Evolutionary conservation across 2,329 filamentous ascomycete genomes (phyloP).

Genomic region (Dactylella cylindrospora): DNA sequence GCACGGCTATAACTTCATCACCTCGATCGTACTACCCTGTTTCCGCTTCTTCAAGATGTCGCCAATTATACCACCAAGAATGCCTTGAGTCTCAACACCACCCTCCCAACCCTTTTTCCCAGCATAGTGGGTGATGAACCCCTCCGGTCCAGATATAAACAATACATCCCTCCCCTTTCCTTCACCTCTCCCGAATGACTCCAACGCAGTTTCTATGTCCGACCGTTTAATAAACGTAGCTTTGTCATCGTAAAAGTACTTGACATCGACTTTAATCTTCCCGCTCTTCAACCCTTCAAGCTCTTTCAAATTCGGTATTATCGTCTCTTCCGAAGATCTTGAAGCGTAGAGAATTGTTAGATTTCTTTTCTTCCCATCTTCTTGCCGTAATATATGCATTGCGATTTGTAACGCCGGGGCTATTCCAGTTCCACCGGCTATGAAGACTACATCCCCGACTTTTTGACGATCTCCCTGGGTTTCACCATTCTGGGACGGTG

Average conservation of each 20-base stretch:
- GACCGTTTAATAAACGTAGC: constrained; percentile 68
- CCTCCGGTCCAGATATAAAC: constrained; percentile 87
- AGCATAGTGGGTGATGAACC: constrained; percentile 78
- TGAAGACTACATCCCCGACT: constrained; percentile 66
- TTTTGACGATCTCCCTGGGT: constrained; percentile 54
- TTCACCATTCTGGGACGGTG: constrained; percentile 48
- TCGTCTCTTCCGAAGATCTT: constrained; percentile 47
- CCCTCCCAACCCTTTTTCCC: constrained; percentile 74
- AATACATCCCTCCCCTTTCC: constrained; percentile 64
- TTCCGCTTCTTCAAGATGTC: constrained; percentile 58
- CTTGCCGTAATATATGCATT: constrained; percentile 60
- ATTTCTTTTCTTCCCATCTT: constrained; percentile 49
- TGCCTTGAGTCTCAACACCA: constrained; percentile 73
- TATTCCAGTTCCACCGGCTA: constrained; percentile 91
- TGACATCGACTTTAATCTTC: constrained; percentile 66
- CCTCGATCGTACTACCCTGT: constrained; percentile 22
- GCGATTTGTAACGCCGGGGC: constrained; percentile 84
- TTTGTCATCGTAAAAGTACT: constrained; percentile 39
- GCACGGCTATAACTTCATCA: constrained; percentile 51
- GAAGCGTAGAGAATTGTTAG: constrained; percentile 79
- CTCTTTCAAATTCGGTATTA: constrained; percentile 58
- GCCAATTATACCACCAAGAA: constrained; percentile 68
- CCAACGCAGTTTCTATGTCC: constrained; percentile 66
- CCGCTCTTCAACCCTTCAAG: constrained; percentile 63
- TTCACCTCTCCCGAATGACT: constrained; percentile 45